phyloP scores from a whole-genome alignment of 2,329 filamentous ascomycete genomes.

The Calonectria pseudoreteaudii region DNA sequence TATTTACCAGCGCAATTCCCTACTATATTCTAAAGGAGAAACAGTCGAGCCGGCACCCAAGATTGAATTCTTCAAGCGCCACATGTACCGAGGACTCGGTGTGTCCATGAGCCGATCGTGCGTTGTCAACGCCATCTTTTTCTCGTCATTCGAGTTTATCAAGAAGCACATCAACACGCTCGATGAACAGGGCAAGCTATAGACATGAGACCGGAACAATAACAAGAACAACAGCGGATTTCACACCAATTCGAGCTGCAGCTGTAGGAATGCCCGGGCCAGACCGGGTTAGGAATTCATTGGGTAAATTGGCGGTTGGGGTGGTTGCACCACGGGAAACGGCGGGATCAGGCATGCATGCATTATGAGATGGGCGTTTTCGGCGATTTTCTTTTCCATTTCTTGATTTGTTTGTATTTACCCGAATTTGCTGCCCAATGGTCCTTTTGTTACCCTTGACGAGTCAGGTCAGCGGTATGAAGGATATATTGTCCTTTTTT shows the following conservation, averaged over 20 bases:
- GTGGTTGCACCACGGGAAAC: slow-evolving; percentile 20
- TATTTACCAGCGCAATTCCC: slow-evolving; percentile 85
- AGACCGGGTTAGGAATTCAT: slow-evolving; percentile 18
- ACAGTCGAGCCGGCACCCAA: slow-evolving; percentile 74
- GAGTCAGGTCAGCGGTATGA: not conserved
- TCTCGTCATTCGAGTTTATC: slow-evolving; percentile 86
- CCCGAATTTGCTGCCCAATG: not conserved
- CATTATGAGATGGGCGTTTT: slow-evolving; percentile 43
- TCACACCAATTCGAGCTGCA: slow-evolving; percentile 22
- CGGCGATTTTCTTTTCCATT: slow-evolving; percentile 21
- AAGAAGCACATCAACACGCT: slow-evolving; percentile 75
- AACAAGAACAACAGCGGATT: not conserved
- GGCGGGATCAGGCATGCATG: slow-evolving; percentile 35
- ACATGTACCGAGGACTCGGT: slow-evolving; percentile 85
- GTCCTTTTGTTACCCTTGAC: not conserved
- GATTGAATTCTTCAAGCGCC: slow-evolving; percentile 80
- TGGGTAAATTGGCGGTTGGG: slow-evolving; percentile 26
- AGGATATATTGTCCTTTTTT: not conserved
- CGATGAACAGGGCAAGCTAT: slow-evolving; percentile 54
- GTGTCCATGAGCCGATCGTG: slow-evolving; percentile 88
- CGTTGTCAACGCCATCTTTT: slow-evolving; percentile 89
- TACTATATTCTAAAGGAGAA: slow-evolving; percentile 76
- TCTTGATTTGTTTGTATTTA: slow-evolving; percentile 3
- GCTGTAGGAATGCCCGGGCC: slow-evolving; percentile 1
- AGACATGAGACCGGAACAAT: slow-evolving; percentile 2